A percentile compares a stretch with the other conserved stretches of the same genome.
phyloP scores from a whole-genome alignment of 1,284 basidiomycete genomes.

The Exsudoporus floridanus region DNA sequence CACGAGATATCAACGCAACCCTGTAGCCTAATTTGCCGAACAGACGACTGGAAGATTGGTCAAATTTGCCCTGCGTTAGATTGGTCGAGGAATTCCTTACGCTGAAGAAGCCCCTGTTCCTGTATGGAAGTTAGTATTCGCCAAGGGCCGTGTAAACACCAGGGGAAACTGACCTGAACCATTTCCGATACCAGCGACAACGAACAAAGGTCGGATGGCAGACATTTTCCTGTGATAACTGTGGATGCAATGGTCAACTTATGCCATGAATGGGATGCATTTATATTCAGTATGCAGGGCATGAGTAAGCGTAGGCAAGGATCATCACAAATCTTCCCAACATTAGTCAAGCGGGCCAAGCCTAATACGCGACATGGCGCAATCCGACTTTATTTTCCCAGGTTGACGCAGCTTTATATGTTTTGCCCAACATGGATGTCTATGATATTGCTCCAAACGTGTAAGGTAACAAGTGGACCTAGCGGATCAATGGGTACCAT shows the following conservation, averaged over 20 bases:
- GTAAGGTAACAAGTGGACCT: slow-evolving; percentile 15
- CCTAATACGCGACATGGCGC: slow-evolving; percentile 5
- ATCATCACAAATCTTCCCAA: slow-evolving; percentile 17
- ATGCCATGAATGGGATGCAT: background rate
- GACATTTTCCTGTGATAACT: slow-evolving; percentile 34
- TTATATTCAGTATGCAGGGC: slow-evolving; percentile 21
- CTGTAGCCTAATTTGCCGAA: slow-evolving; percentile 67
- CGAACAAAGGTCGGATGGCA: slow-evolving; percentile 43
- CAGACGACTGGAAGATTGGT: slow-evolving; percentile 45
- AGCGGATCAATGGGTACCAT: slow-evolving; percentile 28
- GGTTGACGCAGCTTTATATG: background rate
- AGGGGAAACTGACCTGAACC: slow-evolving; percentile 30
- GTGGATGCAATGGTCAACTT: background rate
- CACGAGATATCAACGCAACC: slow-evolving; percentile 67
- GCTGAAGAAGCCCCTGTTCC: slow-evolving; percentile 66
- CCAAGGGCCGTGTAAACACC: background rate
- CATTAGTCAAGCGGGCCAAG: slow-evolving; percentile 15
- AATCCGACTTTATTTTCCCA: slow-evolving; percentile 1
- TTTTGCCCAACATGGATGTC: slow-evolving; percentile 8
- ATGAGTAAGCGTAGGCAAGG: slow-evolving; percentile 21
- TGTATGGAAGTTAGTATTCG: slow-evolving; percentile 7
- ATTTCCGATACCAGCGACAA: slow-evolving; percentile 57
- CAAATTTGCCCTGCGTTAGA: background rate
- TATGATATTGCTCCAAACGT: slow-evolving; percentile 17
- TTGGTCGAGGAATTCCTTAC: slow-evolving; percentile 39